These are phyloP conservation scores for Sclerotinia borealis DNA, from an alignment of 2,329 filamentous ascomycete species.

Conservation along the genomic window DNA sequence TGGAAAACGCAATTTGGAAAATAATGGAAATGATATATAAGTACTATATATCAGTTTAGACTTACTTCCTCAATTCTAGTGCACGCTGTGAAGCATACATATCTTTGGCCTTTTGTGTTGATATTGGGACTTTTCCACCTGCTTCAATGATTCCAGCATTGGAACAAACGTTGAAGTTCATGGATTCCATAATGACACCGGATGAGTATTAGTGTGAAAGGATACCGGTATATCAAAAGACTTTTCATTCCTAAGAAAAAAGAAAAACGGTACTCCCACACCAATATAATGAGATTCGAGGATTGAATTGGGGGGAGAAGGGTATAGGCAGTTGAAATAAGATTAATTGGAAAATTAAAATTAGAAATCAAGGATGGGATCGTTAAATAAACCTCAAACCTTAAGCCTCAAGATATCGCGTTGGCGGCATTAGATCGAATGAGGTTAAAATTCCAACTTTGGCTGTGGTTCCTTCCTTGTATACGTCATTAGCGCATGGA, in stretches of 20 bases:
- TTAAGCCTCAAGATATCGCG: neutral
- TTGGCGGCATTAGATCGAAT: neutral
- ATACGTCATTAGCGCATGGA: no score
- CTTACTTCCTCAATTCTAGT: conserved; percentile 30
- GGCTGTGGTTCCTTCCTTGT: no score
- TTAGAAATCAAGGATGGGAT: neutral
- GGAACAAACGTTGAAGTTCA: neutral
- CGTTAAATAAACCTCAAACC: no score
- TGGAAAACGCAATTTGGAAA: neutral
- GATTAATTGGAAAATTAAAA: neutral
- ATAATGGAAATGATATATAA: neutral
- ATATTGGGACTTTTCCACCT: neutral
- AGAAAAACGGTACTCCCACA: neutral
- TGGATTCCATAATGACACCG: neutral
- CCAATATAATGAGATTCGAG: neutral
- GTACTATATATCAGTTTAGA: neutral
- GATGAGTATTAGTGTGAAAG: neutral
- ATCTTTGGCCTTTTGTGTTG: conserved; percentile 20
- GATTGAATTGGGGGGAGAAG: neutral
- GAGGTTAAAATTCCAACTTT: no score
- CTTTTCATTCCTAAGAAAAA: neutral
- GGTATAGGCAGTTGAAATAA: neutral
- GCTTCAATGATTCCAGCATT: neutral
- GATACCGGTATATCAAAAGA: neutral
- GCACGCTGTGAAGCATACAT: conserved; percentile 15